A percentile compares a stretch with the other conserved stretches of the same genome.
These are phyloP conservation scores for Knoxdaviesia proteae DNA, from an alignment of 2,329 filamentous ascomycete genomes.

Conservation along the genomic window DNA sequence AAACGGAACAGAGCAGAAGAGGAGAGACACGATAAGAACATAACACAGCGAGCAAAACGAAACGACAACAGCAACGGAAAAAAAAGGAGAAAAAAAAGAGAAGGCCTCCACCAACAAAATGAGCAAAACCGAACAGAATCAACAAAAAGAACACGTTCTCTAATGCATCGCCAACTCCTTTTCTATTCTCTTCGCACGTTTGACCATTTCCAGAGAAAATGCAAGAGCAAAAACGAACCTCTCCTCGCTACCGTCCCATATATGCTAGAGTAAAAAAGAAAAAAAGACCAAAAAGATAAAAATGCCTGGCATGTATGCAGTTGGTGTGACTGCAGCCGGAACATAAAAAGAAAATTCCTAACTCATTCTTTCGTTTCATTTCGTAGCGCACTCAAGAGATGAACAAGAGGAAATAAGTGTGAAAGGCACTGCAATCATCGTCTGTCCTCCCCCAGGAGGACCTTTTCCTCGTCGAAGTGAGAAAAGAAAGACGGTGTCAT, in stretches of 20 bases:
- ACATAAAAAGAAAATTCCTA: too few species aligned
- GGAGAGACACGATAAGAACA: background rate
- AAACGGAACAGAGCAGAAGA: background rate
- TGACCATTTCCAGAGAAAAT: constrained; percentile 7
- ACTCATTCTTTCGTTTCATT: too few species aligned
- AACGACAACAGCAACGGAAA: background rate
- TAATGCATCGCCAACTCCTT: constrained; percentile 12
- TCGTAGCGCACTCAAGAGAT: too few species aligned
- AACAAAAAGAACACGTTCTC: constrained; percentile 4
- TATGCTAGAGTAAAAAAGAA: background rate
- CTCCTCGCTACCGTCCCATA: too few species aligned
- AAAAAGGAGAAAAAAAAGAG: constrained; percentile 1
- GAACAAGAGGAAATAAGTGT: too few species aligned
- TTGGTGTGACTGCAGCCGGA: too few species aligned
- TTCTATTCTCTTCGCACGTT: constrained; percentile 5
- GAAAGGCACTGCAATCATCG: too few species aligned
- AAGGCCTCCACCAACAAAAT: constrained; percentile 1
- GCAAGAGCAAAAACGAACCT: constrained; percentile 2
- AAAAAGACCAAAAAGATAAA: constrained; percentile 6
- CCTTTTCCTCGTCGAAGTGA: too few species aligned
- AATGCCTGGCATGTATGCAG: background rate
- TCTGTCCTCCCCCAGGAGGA: too few species aligned
- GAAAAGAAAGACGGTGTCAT: too few species aligned
- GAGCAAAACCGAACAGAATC: background rate
- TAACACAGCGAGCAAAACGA: background rate